These are phyloP conservation scores for Cochlearia excelsa DNA, from an alignment of 345 rosid genomes.

Conservation along the genomic window DNA sequence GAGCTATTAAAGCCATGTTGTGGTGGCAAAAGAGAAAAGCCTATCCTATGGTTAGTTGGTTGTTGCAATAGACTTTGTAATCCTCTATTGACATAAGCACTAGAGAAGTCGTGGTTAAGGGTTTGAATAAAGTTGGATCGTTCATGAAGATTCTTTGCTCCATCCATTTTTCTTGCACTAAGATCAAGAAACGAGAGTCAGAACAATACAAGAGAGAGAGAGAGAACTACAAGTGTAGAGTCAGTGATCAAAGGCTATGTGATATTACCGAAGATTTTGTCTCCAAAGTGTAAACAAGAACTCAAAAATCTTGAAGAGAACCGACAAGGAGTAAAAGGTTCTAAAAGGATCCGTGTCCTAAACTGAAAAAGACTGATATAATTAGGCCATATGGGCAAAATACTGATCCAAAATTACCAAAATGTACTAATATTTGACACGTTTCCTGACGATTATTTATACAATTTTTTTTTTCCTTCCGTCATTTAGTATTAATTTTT, in stretches of 20 bases:
- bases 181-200: constrained; percentile 1
- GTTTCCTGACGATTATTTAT: constrained; percentile 18
- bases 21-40: constrained; percentile 31
- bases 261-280: constrained; percentile 19
- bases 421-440: constrained; percentile 12
- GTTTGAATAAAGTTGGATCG: constrained; percentile 42
- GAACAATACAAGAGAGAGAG: not conserved
- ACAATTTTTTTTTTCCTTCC: not conserved
- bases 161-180: constrained; percentile 48
- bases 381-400: no score
- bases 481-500: not conserved
- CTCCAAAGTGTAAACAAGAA: constrained; percentile 11
- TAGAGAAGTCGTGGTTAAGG: constrained; percentile 15
- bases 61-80: constrained; percentile 38
- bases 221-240: not conserved
- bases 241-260: constrained; percentile 1
- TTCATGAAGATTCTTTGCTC: constrained; percentile 50
- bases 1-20: constrained; percentile 13
- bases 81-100: constrained; percentile 38
- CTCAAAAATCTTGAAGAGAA: not conserved
- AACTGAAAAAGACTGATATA: no score
- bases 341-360: not conserved
- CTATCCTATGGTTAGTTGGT: constrained; percentile 30
- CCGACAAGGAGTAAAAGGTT: not conserved
- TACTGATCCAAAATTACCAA: no score